A percentile compares a stretch with the other conserved stretches of the same genome.
phyloP scores from a whole-genome alignment of 2,329 filamentous ascomycete genomes.

The Phoma herbarum region DNA sequence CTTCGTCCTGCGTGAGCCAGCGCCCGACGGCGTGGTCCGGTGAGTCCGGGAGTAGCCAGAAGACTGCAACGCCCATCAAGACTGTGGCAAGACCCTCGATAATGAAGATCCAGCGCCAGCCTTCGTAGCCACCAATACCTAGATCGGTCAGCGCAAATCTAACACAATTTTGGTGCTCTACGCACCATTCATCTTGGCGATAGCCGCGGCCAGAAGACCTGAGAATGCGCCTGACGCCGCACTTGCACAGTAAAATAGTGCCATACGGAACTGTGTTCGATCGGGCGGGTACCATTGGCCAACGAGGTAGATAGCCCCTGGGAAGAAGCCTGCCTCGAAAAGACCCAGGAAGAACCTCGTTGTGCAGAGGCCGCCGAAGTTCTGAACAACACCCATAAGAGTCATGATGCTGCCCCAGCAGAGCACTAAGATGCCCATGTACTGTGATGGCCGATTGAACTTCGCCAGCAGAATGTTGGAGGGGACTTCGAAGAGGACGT shows the following conservation, averaged over 20 bases:
- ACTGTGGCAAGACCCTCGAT: slow-evolving; percentile 26
- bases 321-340: slow-evolving; percentile 37
- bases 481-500: slow-evolving; percentile 55
- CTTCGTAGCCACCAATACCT: slow-evolving; percentile 50
- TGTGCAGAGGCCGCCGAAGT: slow-evolving; percentile 56
- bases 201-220: slow-evolving; percentile 62
- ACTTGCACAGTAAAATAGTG: slow-evolving; percentile 66
- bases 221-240: slow-evolving; percentile 65
- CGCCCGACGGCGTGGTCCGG: slow-evolving; percentile 30
- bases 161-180: neutral
- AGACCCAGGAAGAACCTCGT: slow-evolving; percentile 51
- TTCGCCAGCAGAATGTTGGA: slow-evolving; percentile 67
- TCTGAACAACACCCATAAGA: slow-evolving; percentile 56
- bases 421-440: slow-evolving; percentile 53
- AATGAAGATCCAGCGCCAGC: slow-evolving; percentile 41
- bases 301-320: slow-evolving; percentile 57
- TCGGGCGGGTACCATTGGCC: slow-evolving; percentile 67
- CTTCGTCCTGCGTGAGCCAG: slow-evolving; percentile 40
- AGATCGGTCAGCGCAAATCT: neutral
- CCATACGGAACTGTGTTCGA: slow-evolving; percentile 62
- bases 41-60: slow-evolving; percentile 26
- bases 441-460: slow-evolving; percentile 57
- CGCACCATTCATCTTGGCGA: slow-evolving; percentile 64
- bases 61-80: slow-evolving; percentile 20
- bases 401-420: slow-evolving; percentile 55